A percentile compares a stretch with the other conserved stretches of the same genome.
phyloP scores from a whole-genome alignment of 1,139 yeast genomes.

The Meyerozyma elateridarum region DNA sequence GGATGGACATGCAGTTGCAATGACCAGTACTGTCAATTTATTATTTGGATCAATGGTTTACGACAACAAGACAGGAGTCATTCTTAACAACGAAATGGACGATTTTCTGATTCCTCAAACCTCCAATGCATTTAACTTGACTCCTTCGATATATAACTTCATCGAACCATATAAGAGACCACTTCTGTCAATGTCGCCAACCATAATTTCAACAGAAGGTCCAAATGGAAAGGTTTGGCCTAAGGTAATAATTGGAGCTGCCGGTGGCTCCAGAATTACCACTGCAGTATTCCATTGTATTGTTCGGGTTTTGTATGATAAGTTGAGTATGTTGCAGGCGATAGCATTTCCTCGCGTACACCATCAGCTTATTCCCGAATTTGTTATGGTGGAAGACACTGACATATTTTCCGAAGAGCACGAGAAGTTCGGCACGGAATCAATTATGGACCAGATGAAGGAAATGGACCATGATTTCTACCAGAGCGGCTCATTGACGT shows the following conservation, averaged over 20 bases:
- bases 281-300: slow-evolving; percentile 82
- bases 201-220: slow-evolving; percentile 51
- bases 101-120: slow-evolving; percentile 78
- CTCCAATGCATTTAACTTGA: slow-evolving; percentile 72
- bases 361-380: slow-evolving; percentile 83
- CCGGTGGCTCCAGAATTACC: slow-evolving; percentile 91
- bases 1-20: slow-evolving; percentile 68
- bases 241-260: slow-evolving; percentile 79
- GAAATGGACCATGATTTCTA: slow-evolving; percentile 25
- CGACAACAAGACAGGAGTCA: slow-evolving; percentile 76
- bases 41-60: slow-evolving; percentile 78
- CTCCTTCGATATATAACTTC: slow-evolving; percentile 77
- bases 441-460: slow-evolving; percentile 13
- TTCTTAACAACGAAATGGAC: slow-evolving; percentile 91
- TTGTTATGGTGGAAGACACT: slow-evolving; percentile 52
- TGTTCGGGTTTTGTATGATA: slow-evolving; percentile 55
- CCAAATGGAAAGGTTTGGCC: slow-evolving; percentile 33
- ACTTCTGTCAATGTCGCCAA: slow-evolving; percentile 76
- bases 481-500: slow-evolving; percentile 36
- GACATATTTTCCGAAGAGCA: slow-evolving; percentile 27
- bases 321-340: slow-evolving; percentile 57
- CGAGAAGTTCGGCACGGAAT: slow-evolving; percentile 5
- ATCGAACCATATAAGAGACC: slow-evolving; percentile 78
- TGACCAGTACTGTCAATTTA: slow-evolving; percentile 89
- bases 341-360: slow-evolving; percentile 80